These are phyloP conservation scores for Xylaria sp. DNA, from an alignment of 2,329 filamentous ascomycete species.

Conservation along the genomic window DNA sequence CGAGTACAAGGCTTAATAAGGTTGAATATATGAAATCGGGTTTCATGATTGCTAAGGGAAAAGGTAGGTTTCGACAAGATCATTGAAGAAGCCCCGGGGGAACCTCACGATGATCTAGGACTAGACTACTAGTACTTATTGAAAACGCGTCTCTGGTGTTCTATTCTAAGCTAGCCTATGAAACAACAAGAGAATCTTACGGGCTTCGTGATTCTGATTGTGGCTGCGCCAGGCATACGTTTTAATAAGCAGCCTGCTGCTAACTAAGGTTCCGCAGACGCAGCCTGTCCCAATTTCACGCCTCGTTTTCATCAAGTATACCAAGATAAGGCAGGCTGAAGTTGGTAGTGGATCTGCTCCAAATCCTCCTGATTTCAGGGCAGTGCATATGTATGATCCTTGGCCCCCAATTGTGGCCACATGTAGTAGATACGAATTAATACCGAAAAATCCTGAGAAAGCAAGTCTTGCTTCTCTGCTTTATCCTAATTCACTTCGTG, in stretches of 20 bases:
- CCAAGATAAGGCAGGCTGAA: conserved; percentile 10
- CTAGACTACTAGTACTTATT: conserved; percentile 6
- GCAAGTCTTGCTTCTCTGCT: neutral
- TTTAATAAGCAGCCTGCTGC: conserved; percentile 2
- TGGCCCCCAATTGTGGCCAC: conserved; percentile 7
- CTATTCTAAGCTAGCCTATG: conserved; percentile 1
- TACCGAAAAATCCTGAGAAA: neutral
- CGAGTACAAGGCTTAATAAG: conserved; percentile 19
- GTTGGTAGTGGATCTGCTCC: neutral
- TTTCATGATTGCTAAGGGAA: conserved; percentile 19
- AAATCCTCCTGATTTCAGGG: conserved; percentile 1
- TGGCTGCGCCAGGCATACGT: neutral
- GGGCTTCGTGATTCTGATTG: neutral
- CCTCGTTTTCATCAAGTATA: neutral
- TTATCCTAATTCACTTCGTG: neutral
- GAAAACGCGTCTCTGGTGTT: neutral
- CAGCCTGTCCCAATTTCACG: conserved; percentile 13
- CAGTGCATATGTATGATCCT: conserved; percentile 25
- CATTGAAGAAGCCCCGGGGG: neutral
- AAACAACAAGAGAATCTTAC: conserved; percentile 7
- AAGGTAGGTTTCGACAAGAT: neutral
- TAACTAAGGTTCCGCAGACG: conserved; percentile 3
- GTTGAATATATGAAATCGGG: neutral
- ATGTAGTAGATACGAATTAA: neutral
- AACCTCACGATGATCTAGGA: neutral